These are phyloP conservation scores for Geosmithia morbida DNA, from an alignment of 2,329 filamentous ascomycete species.

Conservation along the genomic window DNA sequence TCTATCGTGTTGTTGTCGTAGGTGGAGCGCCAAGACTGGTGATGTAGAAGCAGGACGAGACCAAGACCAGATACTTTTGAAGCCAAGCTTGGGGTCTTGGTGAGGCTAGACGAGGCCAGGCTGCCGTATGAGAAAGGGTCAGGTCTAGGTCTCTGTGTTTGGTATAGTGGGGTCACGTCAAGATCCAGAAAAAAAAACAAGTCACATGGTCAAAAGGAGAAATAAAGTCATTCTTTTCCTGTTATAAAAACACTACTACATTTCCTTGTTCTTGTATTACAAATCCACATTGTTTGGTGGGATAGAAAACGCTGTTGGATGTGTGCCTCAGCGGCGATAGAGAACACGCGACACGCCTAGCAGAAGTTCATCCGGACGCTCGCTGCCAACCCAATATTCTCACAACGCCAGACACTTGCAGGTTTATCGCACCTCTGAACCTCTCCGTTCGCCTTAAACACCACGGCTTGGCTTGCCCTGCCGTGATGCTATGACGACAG, in stretches of 20 bases:
- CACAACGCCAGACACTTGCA: too few species aligned
- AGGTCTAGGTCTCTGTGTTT: background rate
- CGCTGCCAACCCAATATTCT: too few species aligned
- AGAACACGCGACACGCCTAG: too few species aligned
- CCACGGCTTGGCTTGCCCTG: background rate
- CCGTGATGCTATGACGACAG: background rate
- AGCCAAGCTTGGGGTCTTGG: background rate
- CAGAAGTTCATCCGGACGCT: too few species aligned
- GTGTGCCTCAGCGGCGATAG: too few species aligned
- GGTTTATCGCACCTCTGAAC: too few species aligned
- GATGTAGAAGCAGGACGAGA: background rate
- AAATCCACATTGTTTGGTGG: background rate
- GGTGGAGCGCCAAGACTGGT: background rate
- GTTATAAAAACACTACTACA: too few species aligned
- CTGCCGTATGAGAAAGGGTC: background rate
- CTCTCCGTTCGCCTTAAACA: background rate
- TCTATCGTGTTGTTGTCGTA: background rate
- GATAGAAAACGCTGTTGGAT: too few species aligned
- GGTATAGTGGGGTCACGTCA: background rate
- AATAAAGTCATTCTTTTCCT: background rate
- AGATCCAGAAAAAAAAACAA: background rate
- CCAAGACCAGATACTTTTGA: background rate
- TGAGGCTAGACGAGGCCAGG: background rate
- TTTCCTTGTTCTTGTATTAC: background rate
- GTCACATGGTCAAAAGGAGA: background rate